These are phyloP conservation scores for Hymenoscyphus fraxineus DNA, from an alignment of 2,329 filamentous ascomycete species.

Conservation along the genomic window DNA sequence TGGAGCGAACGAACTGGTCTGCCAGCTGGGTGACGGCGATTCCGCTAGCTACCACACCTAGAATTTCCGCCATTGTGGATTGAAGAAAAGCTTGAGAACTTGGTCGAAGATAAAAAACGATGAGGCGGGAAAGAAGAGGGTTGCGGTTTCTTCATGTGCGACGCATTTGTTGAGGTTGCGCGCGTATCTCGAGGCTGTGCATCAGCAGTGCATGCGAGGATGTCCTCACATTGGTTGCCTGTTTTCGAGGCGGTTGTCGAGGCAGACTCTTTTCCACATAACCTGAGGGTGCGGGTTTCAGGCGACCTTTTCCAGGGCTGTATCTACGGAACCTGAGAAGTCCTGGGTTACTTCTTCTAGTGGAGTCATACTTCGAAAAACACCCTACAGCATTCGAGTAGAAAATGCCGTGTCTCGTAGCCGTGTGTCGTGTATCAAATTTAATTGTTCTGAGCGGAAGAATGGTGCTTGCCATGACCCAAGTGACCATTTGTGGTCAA, in stretches of 20 bases:
- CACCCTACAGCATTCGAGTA: no score
- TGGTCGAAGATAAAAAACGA: neutral
- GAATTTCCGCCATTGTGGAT: slow-evolving; percentile 11
- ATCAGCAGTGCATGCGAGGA: neutral
- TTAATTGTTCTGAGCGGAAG: no score
- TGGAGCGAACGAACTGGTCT: neutral
- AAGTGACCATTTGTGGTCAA: no score
- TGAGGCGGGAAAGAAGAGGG: no score
- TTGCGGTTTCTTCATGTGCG: neutral
- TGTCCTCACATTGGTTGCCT: neutral
- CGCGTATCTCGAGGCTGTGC: neutral
- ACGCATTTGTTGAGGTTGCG: neutral
- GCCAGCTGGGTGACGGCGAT: slow-evolving; percentile 8
- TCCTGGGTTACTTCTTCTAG: no score
- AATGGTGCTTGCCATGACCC: no score
- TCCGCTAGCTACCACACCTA: slow-evolving; percentile 12
- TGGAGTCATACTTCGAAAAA: no score
- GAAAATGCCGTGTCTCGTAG: no score
- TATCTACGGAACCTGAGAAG: no score
- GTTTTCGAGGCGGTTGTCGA: neutral
- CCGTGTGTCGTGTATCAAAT: no score
- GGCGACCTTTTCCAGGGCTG: no score
- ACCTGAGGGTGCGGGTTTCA: no score
- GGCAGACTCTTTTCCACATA: neutral
- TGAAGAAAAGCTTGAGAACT: neutral